Percentiles rank a stretch among this genome's conserved stretches.
phyloP scores from a whole-genome alignment of 2,329 filamentous ascomycete species.

The Hypocreales sp. region DNA sequence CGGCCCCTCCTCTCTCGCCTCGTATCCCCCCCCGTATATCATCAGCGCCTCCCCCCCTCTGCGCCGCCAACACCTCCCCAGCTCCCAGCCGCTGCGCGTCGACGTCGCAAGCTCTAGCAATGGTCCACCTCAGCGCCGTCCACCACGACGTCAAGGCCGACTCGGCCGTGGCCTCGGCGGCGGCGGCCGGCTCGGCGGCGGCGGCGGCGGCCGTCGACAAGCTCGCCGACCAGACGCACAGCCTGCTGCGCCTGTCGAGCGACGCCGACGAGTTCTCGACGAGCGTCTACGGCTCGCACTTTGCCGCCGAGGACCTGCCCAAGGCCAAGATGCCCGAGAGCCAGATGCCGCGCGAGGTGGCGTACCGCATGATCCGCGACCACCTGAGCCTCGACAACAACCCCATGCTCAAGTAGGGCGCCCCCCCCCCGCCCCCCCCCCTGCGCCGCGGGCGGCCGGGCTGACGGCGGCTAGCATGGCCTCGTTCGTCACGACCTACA shows the following conservation, averaged over 20 bases:
- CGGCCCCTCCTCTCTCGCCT: too few species aligned
- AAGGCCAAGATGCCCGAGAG: conserved; percentile 72
- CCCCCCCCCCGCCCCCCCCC: neutral
- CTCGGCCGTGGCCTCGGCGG: neutral
- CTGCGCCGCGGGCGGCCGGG: neutral
- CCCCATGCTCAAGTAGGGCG: conserved; percentile 61
- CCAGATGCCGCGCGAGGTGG: conserved; percentile 83
- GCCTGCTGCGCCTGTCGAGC: conserved; percentile 28
- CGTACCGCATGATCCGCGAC: conserved; percentile 96
- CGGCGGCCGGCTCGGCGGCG: conserved; percentile 1
- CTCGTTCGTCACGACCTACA: conserved; percentile 91
- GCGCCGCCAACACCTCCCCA: too few species aligned
- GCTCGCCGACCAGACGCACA: conserved; percentile 21
- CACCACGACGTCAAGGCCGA: conserved; percentile 13
- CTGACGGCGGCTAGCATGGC: conserved; percentile 44
- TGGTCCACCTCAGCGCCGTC: conserved; percentile 36
- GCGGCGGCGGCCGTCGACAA: conserved; percentile 4
- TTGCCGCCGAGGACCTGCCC: conserved; percentile 68
- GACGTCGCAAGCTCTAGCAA: too few species aligned
- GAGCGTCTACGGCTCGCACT: conserved; percentile 78
- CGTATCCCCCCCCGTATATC: too few species aligned
- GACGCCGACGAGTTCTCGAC: conserved; percentile 49
- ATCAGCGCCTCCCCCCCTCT: too few species aligned
- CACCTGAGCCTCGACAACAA: conserved; percentile 85
- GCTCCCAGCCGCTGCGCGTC: too few species aligned